Conservation (phyloP, 352 stramenopile species). For the Globisporangium nagaii region DNA sequence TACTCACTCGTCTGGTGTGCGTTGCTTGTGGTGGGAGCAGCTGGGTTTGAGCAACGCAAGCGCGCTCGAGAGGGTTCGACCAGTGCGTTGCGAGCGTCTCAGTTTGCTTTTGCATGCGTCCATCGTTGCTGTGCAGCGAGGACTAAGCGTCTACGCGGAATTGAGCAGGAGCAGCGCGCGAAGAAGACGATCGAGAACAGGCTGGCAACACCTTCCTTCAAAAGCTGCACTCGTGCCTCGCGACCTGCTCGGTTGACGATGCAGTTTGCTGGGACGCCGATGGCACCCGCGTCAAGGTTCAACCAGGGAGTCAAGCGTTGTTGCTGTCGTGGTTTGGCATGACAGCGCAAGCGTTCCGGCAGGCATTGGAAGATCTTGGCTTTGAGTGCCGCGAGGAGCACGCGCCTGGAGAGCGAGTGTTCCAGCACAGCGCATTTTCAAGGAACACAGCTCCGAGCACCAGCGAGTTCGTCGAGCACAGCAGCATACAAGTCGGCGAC, state of each 20-base stretch:
- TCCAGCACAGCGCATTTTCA: conserved; percentile 4
- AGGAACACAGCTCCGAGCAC: background rate
- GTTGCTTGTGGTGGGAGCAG: background rate
- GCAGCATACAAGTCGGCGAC: background rate
- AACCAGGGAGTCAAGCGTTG: background rate
- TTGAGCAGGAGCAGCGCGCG: background rate
- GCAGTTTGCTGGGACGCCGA: conserved; percentile 1
- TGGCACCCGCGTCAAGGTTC: conserved; percentile 1
- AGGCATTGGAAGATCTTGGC: background rate
- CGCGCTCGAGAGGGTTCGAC: conserved; percentile 1
- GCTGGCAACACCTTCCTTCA: background rate
- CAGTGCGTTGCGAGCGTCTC: too few relatives aligned
- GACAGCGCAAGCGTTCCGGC: background rate
- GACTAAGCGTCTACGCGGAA: too few relatives aligned
- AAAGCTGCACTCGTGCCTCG: conserved; percentile 6
- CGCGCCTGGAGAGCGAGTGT: background rate
- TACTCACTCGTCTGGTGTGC: background rate
- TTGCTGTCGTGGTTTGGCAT: background rate
- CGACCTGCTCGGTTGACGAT: background rate
- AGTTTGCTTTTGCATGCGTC: background rate
- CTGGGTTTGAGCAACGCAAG: conserved; percentile 1
- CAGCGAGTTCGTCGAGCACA: background rate
- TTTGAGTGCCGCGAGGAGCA: conserved; percentile 1
- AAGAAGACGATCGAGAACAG: background rate
- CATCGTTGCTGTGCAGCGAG: background rate